Evolutionary conservation across 164 flowering plant species (phyloP).

Genomic region (Paratinospora sagittata): DNA sequence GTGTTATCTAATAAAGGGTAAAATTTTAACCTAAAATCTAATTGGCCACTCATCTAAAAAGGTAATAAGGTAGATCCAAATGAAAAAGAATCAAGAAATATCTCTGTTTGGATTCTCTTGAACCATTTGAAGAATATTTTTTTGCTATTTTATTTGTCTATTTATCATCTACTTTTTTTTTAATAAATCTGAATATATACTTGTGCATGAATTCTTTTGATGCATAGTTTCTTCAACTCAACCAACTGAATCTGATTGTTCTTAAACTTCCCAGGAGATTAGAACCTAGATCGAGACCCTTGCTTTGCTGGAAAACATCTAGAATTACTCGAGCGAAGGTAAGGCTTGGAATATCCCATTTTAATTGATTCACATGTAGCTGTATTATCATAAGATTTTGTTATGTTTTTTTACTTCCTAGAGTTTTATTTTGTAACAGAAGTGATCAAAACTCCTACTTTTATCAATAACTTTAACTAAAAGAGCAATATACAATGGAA

Average conservation of each 20-base stretch:
- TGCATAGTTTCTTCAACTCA: background rate
- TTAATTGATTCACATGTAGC: background rate
- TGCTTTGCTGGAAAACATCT: constrained; percentile 86
- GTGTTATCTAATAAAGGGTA: too few species aligned
- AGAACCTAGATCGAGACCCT: constrained; percentile 79
- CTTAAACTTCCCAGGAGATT: constrained; percentile 52
- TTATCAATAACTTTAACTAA: too few species aligned
- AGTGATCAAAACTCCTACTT: background rate
- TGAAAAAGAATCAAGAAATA: too few species aligned
- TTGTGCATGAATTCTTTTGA: background rate
- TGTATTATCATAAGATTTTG: background rate
- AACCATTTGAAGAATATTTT: too few species aligned
- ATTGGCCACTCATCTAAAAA: too few species aligned
- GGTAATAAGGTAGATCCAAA: too few species aligned
- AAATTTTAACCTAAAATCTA: too few species aligned
- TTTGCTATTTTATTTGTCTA: too few species aligned
- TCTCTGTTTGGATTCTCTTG: too few species aligned
- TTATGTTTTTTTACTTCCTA: background rate
- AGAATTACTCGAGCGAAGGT: constrained; percentile 69
- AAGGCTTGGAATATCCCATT: constrained; percentile 8
- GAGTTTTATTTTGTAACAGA: background rate
- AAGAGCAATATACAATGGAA: too few species aligned
- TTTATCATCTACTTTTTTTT: background rate
- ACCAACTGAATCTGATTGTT: constrained; percentile 10
- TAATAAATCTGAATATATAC: background rate